These are phyloP conservation scores for Cunninghamia lanceolata DNA, from an alignment of 75 land plant species.

Conservation along the genomic window DNA sequence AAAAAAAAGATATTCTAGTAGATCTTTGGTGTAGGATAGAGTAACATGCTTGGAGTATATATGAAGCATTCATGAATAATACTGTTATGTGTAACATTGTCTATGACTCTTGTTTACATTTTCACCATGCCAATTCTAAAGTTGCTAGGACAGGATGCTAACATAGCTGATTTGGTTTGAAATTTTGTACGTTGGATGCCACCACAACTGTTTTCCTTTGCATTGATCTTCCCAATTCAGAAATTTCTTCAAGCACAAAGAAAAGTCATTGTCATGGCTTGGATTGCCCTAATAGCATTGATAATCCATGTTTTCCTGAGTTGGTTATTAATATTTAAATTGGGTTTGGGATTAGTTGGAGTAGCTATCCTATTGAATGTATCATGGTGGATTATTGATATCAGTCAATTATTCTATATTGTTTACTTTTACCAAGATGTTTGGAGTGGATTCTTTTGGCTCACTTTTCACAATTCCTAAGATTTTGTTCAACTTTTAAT, in stretches of 20 bases:
- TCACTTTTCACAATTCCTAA: neutral
- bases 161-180: too few species aligned
- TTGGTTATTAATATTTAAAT: constrained; percentile 44
- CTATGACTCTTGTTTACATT: too few species aligned
- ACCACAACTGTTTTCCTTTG: constrained; percentile 18
- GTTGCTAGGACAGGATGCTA: too few species aligned
- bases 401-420: constrained; percentile 10
- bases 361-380: constrained; percentile 60
- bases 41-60: too few species aligned
- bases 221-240: constrained; percentile 13
- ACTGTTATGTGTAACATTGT: too few species aligned
- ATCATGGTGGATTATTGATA: constrained; percentile 46
- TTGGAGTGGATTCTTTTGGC: neutral
- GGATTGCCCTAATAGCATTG: constrained; percentile 41
- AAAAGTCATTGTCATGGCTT: constrained; percentile 33
- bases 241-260: constrained; percentile 46
- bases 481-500: neutral
- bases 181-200: too few species aligned
- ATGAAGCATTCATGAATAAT: too few species aligned
- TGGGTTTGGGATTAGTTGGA: constrained; percentile 53
- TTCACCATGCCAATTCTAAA: too few species aligned
- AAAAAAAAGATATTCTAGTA: too few species aligned
- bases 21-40: too few species aligned
- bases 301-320: constrained; percentile 40
- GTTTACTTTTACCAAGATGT: neutral